These are phyloP conservation scores for Ophiostoma angusticollis DNA, from an alignment of 2,329 filamentous ascomycete species.

Conservation along the genomic window DNA sequence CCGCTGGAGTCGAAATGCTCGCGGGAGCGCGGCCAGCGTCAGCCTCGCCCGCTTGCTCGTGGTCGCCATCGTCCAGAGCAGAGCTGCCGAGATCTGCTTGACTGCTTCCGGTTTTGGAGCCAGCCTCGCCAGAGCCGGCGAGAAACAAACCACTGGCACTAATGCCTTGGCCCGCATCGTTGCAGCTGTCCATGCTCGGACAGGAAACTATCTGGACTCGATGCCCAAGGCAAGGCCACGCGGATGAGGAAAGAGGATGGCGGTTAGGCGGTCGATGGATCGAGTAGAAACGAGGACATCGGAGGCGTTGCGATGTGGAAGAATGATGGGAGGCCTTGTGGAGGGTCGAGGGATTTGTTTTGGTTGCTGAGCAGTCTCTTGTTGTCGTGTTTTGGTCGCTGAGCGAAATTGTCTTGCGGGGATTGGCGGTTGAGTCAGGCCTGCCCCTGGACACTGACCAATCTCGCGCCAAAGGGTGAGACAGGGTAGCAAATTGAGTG, in stretches of 20 bases:
- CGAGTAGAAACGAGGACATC: not conserved
- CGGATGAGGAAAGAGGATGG: not conserved
- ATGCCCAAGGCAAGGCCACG: conserved; percentile 1
- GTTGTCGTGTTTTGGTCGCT: not conserved
- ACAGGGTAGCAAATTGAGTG: no score
- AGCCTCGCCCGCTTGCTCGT: conserved; percentile 3
- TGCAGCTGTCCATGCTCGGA: conserved; percentile 6
- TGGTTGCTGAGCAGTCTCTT: not conserved
- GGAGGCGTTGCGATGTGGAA: not conserved
- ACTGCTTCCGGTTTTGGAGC: conserved; percentile 1
- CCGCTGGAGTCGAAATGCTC: conserved; percentile 3
- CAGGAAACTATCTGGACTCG: conserved; percentile 1
- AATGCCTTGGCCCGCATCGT: not conserved
- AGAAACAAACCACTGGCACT: not conserved
- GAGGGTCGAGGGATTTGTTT: not conserved
- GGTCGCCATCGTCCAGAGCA: conserved; percentile 18
- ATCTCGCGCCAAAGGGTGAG: no score
- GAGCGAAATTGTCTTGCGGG: no score
- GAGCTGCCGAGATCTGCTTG: no score
- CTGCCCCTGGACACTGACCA: no score
- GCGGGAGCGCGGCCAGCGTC: not conserved
- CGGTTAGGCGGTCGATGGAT: not conserved
- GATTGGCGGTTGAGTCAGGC: no score
- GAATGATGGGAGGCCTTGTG: not conserved
- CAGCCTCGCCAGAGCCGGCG: conserved; percentile 2